Conservation (phyloP, 78 protist species). For the Dictyostelium brefeldianum region DNA sequence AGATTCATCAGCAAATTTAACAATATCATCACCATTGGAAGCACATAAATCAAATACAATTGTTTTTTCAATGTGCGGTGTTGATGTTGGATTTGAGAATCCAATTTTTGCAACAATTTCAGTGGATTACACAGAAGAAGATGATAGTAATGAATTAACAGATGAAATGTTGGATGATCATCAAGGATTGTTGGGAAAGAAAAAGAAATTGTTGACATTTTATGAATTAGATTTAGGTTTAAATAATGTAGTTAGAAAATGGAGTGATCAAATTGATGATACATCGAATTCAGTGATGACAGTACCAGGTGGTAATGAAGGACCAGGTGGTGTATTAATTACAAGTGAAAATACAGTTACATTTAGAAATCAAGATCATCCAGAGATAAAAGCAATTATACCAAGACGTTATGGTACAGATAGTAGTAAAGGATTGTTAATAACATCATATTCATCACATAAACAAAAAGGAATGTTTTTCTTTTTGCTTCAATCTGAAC, state of each 20-base stretch:
- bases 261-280: constrained; percentile 85
- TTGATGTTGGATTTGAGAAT: constrained; percentile 99
- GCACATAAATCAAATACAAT: constrained; percentile 95
- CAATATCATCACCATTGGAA: constrained; percentile 98
- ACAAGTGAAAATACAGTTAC: constrained; percentile 76
- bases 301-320: constrained; percentile 97
- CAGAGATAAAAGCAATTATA: background rate
- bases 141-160: constrained; percentile 36
- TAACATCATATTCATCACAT: constrained; percentile 79
- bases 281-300: constrained; percentile 82
- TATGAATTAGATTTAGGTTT: constrained; percentile 99
- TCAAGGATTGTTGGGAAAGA: constrained; percentile 6
- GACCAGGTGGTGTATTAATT: constrained; percentile 98
- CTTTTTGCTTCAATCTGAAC: constrained; percentile 96
- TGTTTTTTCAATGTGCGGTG: constrained; percentile 88
- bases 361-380: constrained; percentile 76
- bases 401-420: constrained; percentile 87
- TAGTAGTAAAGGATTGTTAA: constrained; percentile 54
- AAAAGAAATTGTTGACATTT: constrained; percentile 88
- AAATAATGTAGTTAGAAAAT: constrained; percentile 97
- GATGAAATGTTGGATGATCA: constrained; percentile 44
- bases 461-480: constrained; percentile 88
- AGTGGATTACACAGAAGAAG: constrained; percentile 91
- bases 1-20: constrained; percentile 89
- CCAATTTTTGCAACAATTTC: constrained; percentile 98